Conservation (phyloP, 805 yeast species). For the Saturnispora kantuleensis region DNA sequence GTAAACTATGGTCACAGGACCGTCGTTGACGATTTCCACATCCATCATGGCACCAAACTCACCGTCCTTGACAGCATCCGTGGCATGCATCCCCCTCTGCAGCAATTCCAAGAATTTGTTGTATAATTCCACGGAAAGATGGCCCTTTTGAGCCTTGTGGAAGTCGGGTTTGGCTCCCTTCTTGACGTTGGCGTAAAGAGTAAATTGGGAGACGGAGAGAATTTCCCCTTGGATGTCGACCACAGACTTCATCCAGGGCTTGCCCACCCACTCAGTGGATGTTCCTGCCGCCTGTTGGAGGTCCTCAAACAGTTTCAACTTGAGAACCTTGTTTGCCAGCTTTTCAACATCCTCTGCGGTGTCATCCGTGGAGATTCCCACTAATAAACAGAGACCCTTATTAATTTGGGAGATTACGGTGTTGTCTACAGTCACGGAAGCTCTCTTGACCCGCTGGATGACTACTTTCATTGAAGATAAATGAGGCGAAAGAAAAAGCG, state of each 20-base stretch:
- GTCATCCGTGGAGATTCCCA: constrained; percentile 77
- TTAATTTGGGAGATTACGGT: constrained; percentile 63
- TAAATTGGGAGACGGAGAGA: constrained; percentile 86
- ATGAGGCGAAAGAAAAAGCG: neutral
- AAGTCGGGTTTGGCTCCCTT: constrained; percentile 96
- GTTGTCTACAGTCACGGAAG: constrained; percentile 78
- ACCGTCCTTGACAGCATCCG: constrained; percentile 71
- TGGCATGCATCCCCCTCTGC: constrained; percentile 39
- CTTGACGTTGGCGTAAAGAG: constrained; percentile 72
- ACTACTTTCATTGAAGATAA: constrained; percentile 64
- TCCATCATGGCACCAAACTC: constrained; percentile 97
- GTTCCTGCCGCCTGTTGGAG: constrained; percentile 25
- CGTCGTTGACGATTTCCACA: constrained; percentile 78
- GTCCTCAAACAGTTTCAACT: constrained; percentile 67
- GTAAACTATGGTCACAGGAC: constrained; percentile 81
- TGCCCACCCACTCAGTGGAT: constrained; percentile 45
- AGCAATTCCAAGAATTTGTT: constrained; percentile 41
- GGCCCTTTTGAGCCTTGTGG: constrained; percentile 84
- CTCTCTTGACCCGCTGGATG: constrained; percentile 78
- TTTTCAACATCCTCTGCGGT: constrained; percentile 63
- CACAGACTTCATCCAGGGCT: constrained; percentile 68
- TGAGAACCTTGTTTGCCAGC: constrained; percentile 55
- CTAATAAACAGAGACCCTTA: constrained; percentile 68
- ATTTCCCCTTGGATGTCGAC: constrained; percentile 63
- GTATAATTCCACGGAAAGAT: constrained; percentile 39